phyloP scores from a whole-genome alignment of 2,329 filamentous ascomycete species.

The Colletotrichum sp. region DNA sequence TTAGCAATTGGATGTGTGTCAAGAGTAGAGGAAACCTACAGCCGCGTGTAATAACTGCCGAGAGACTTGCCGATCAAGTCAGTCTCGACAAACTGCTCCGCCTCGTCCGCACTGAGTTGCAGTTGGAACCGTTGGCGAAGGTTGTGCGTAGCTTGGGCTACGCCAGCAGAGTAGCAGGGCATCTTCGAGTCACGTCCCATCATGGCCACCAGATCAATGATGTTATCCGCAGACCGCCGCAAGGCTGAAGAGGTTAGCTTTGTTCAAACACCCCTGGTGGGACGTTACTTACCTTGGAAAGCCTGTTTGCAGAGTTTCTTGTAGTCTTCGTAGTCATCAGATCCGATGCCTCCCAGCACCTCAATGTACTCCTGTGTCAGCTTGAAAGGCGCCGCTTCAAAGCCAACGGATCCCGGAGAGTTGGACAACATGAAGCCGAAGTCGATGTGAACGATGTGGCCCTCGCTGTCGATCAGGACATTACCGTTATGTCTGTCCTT shows the following conservation, averaged over 20 bases:
- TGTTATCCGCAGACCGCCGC: constrained; percentile 77
- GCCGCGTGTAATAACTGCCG: constrained; percentile 85
- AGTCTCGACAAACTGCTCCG: constrained; percentile 79
- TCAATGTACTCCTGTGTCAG: constrained; percentile 87
- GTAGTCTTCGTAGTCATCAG: constrained; percentile 75
- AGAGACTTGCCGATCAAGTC: constrained; percentile 82
- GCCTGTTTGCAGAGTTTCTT: constrained; percentile 82
- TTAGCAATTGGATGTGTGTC: not conserved
- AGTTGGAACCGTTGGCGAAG: constrained; percentile 80
- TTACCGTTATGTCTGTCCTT: constrained; percentile 90
- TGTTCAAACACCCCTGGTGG: not conserved
- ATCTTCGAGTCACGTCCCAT: constrained; percentile 86
- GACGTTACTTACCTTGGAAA: constrained; percentile 69
- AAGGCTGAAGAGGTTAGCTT: constrained; percentile 55
- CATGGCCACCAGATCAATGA: constrained; percentile 82
- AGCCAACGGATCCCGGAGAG: constrained; percentile 82
- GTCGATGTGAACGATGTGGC: constrained; percentile 87
- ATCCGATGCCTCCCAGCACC: constrained; percentile 76
- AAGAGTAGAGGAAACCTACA: constrained; percentile 58
- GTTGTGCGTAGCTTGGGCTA: constrained; percentile 71
- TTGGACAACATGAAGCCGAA: constrained; percentile 92
- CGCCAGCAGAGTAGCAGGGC: constrained; percentile 80
- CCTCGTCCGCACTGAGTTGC: constrained; percentile 82
- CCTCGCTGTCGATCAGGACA: constrained; percentile 83
- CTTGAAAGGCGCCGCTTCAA: constrained; percentile 88